These are phyloP conservation scores for Ophiocordyceps robertsii DNA, from an alignment of 2,329 filamentous ascomycete species.

Conservation along the genomic window DNA sequence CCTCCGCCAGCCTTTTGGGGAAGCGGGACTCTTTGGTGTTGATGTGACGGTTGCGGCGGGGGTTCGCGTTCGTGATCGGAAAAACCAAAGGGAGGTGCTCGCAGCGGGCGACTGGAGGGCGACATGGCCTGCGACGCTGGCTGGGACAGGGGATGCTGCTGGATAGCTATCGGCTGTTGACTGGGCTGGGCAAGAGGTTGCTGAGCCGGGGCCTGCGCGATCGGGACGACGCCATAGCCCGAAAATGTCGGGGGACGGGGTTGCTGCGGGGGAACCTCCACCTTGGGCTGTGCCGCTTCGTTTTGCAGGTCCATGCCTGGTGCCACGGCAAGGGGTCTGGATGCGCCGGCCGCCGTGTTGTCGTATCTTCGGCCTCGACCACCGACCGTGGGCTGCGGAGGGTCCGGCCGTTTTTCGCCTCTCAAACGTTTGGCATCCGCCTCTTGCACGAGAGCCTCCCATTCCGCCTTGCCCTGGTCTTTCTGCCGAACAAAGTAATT, in stretches of 20 bases:
- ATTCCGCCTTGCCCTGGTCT: slow-evolving; percentile 44
- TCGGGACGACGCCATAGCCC: slow-evolving; percentile 31
- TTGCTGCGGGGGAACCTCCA: slow-evolving; percentile 23
- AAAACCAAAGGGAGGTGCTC: slow-evolving; percentile 32
- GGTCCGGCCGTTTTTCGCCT: slow-evolving; percentile 46
- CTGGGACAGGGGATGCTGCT: slow-evolving; percentile 21
- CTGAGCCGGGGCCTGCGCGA: slow-evolving; percentile 27
- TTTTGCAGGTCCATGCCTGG: slow-evolving; percentile 28
- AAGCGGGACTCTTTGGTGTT: slow-evolving; percentile 21
- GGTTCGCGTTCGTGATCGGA: slow-evolving; percentile 27
- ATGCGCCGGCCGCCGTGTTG: slow-evolving; percentile 18
- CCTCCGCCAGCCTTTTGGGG: slow-evolving; percentile 23
- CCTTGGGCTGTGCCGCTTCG: slow-evolving; percentile 31
- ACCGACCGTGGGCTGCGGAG: slow-evolving; percentile 40
- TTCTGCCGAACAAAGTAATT: slow-evolving; percentile 55
- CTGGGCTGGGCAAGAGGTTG: slow-evolving; percentile 7
- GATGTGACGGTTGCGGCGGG: slow-evolving; percentile 11
- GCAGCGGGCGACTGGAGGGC: slow-evolving; percentile 26
- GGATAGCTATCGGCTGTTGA: slow-evolving; percentile 16
- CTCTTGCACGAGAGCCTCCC: slow-evolving; percentile 44
- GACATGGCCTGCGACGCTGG: slow-evolving; percentile 31
- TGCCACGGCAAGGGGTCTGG: slow-evolving; percentile 33
- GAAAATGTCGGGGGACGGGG: slow-evolving; percentile 24
- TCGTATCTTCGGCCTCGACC: slow-evolving; percentile 37
- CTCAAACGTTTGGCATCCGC: slow-evolving; percentile 41